A percentile compares a stretch with the other conserved stretches of the same genome.
phyloP scores from a whole-genome alignment of 495 filamentous ascomycete species.

The Pseudomonodictys pantanalensis region DNA sequence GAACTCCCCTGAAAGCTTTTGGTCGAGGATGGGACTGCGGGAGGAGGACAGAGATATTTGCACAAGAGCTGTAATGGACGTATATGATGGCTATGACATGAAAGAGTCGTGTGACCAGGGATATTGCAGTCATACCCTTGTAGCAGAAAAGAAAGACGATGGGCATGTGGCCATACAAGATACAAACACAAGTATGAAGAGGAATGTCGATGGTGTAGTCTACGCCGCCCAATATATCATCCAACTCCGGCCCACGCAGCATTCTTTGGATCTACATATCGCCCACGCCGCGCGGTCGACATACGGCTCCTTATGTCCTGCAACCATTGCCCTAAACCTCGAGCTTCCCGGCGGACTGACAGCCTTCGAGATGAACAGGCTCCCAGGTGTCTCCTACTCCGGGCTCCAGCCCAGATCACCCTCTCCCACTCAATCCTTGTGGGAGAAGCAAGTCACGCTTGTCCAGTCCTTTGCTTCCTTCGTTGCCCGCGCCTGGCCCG shows the following conservation, averaged over 20 bases:
- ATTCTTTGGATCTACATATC: conserved; percentile 45
- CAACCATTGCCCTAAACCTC: background rate
- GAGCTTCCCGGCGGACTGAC: background rate
- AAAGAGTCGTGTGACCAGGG: conserved; percentile 42
- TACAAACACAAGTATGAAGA: background rate
- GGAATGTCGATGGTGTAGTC: conserved; percentile 24
- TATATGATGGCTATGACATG: background rate
- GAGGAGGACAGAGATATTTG: conserved; percentile 4
- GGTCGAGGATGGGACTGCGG: conserved; percentile 11
- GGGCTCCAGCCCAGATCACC: conserved; percentile 33
- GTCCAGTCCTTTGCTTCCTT: conserved; percentile 48
- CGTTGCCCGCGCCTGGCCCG: conserved; percentile 42
- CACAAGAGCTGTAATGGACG: background rate
- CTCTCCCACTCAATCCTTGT: background rate
- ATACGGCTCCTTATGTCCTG: conserved; percentile 44
- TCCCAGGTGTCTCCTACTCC: conserved; percentile 44
- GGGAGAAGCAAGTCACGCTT: conserved; percentile 36
- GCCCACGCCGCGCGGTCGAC: conserved; percentile 42
- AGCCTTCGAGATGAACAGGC: conserved; percentile 45
- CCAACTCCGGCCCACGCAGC: conserved; percentile 50
- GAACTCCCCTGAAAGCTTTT: conserved; percentile 11
- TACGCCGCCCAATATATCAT: conserved; percentile 38
- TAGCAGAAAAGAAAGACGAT: too few relatives aligned
- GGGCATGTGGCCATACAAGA: too few relatives aligned
- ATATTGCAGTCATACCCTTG: conserved; percentile 53